Evolutionary conservation across 208 protist genomes (phyloP).

Genomic region (Acanthamoeba divionensis): DNA sequence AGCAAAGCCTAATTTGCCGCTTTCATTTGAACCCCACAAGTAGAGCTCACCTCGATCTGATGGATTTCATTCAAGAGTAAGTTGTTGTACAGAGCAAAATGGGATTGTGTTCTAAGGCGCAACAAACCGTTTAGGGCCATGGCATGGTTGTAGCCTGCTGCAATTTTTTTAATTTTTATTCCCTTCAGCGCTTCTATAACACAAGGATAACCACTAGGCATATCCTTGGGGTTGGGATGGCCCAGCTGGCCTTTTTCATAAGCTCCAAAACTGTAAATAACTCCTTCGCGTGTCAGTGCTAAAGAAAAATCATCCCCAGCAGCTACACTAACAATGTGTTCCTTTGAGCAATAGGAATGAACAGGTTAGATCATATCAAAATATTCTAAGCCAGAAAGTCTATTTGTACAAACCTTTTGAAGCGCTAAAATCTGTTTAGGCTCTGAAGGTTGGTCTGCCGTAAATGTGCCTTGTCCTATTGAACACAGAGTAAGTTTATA

Average conservation of each 20-base stretch:
- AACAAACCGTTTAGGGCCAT: constrained; percentile 36
- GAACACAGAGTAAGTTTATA: neutral
- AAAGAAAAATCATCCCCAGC: constrained; percentile 49
- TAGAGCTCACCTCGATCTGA: constrained; percentile 47
- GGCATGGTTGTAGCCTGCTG: neutral
- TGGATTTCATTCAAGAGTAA: neutral
- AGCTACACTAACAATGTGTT: neutral
- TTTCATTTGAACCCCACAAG: constrained; percentile 44
- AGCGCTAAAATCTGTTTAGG: constrained; percentile 22
- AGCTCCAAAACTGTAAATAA: constrained; percentile 48
- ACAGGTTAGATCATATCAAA: too few relatives aligned
- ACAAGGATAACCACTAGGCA: constrained; percentile 39
- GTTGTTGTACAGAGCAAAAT: neutral
- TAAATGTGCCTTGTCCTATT: neutral
- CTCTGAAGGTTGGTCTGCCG: constrained; percentile 17
- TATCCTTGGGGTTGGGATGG: constrained; percentile 29
- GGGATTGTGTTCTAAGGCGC: neutral
- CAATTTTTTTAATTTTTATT: neutral
- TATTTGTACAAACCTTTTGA: neutral
- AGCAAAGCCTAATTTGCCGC: neutral
- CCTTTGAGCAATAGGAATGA: neutral
- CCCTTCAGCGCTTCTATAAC: neutral
- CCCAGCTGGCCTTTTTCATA: constrained; percentile 41
- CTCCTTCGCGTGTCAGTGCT: constrained; percentile 19
- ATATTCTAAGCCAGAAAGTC: too few relatives aligned